These are phyloP conservation scores for Talaromyces sp. DNA, from an alignment of 2,329 filamentous ascomycete genomes.

Conservation along the genomic window DNA sequence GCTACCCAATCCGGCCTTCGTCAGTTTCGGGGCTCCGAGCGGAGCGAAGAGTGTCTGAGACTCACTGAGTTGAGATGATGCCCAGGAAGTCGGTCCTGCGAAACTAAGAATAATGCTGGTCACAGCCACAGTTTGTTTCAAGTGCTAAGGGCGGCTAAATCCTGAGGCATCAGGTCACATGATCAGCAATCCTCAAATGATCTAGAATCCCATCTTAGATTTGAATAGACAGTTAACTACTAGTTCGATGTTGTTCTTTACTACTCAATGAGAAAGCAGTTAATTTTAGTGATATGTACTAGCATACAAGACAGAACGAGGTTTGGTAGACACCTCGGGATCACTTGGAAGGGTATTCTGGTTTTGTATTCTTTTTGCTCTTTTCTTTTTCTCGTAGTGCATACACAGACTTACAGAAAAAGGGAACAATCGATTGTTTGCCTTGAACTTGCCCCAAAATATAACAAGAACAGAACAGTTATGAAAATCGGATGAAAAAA, in stretches of 20 bases:
- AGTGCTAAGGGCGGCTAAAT: background rate
- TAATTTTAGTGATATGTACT: background rate
- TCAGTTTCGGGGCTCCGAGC: no score
- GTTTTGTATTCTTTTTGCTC: slow-evolving; percentile 10
- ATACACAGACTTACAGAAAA: slow-evolving; percentile 4
- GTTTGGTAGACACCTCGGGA: background rate
- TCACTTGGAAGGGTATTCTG: background rate
- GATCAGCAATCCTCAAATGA: background rate
- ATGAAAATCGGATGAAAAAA: slow-evolving; percentile 2
- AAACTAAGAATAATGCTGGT: no score
- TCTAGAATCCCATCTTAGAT: background rate
- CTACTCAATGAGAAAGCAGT: no score
- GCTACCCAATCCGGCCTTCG: no score
- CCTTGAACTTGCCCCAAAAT: slow-evolving; percentile 3
- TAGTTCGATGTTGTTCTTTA: background rate
- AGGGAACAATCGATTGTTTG: slow-evolving; percentile 3
- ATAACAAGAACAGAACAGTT: background rate
- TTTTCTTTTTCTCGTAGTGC: slow-evolving; percentile 7
- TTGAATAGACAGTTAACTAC: background rate
- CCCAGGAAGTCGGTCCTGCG: no score
- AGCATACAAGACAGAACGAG: background rate
- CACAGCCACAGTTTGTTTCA: no score
- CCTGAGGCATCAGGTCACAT: background rate
- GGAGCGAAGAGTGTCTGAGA: no score
- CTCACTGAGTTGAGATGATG: no score